These are phyloP conservation scores for Nothophytophthora sp. DNA, from an alignment of 352 stramenopile genomes.

Conservation along the genomic window DNA sequence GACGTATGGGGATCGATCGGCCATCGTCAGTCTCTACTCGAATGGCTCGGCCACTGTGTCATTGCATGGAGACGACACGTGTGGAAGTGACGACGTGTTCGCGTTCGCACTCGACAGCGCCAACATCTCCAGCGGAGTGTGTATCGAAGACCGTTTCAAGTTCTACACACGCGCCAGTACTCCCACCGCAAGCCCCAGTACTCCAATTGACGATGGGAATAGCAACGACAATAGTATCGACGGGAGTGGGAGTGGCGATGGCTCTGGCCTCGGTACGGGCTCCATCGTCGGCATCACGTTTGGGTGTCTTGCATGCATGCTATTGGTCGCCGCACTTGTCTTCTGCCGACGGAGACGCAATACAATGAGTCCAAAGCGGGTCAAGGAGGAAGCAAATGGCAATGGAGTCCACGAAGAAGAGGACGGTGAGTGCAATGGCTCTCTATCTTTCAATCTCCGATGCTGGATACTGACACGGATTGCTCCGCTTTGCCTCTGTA, in stretches of 20 bases:
- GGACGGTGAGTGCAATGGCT: too few species aligned
- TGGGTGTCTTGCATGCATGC: background rate
- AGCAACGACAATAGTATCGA: background rate
- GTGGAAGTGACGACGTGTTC: background rate
- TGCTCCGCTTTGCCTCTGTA: constrained; percentile 4
- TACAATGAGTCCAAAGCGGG: background rate
- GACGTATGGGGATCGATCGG: background rate
- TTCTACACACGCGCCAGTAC: background rate
- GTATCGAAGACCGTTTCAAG: background rate
- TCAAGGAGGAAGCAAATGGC: background rate
- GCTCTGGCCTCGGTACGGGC: background rate
- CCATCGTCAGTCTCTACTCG: background rate
- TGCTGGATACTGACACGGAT: background rate
- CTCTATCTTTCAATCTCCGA: too few species aligned
- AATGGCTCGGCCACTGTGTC: background rate
- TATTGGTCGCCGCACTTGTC: background rate
- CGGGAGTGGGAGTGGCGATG: background rate
- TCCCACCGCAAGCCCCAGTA: background rate
- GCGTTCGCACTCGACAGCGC: background rate
- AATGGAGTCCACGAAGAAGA: too few species aligned
- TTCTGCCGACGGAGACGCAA: background rate
- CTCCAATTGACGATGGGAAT: background rate
- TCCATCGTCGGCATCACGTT: constrained; percentile 11
- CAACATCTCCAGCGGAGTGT: background rate
- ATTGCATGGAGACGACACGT: background rate